phyloP scores from a whole-genome alignment of 192 early-diverging fungal species.

The Hyaloraphidium curvatum region DNA sequence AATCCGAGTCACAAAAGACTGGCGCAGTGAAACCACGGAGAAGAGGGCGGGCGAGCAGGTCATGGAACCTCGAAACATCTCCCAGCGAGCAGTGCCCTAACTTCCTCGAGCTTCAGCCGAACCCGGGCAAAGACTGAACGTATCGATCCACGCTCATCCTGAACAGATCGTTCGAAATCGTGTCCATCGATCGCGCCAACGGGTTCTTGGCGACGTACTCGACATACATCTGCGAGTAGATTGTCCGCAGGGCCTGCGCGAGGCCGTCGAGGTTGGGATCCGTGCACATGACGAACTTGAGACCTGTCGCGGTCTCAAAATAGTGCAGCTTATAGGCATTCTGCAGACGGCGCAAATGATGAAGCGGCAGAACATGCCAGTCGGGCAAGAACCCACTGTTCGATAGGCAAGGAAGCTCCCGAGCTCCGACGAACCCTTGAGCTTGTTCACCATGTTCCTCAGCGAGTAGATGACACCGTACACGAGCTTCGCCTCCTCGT shows the following conservation, averaged over 20 bases:
- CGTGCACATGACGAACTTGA: conserved; percentile 75
- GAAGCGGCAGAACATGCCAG: conserved; percentile 33
- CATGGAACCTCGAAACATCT: too few relatives aligned
- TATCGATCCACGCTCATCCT: conserved; percentile 29
- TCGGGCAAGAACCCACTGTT: conserved; percentile 6
- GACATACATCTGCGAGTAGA: conserved; percentile 76
- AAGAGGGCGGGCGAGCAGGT: too few relatives aligned
- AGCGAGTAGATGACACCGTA: conserved; percentile 89
- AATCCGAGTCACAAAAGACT: too few relatives aligned
- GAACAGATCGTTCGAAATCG: conserved; percentile 34
- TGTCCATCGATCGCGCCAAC: conserved; percentile 35
- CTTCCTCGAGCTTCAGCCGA: too few relatives aligned
- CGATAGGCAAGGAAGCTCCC: conserved; percentile 16
- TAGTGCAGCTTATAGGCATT: conserved; percentile 79
- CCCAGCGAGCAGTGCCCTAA: too few relatives aligned
- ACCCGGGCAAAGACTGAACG: conserved; percentile 25
- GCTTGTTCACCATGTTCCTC: conserved; percentile 69
- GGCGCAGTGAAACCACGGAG: too few relatives aligned
- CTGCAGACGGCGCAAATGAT: conserved; percentile 50
- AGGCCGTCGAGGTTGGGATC: conserved; percentile 45
- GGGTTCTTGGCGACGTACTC: conserved; percentile 88
- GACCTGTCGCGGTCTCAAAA: conserved; percentile 66
- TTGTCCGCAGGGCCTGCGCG: conserved; percentile 48
- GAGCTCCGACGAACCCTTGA: conserved; percentile 24
- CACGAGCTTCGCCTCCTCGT: conserved; percentile 85